A percentile compares a stretch with the other conserved stretches of the same genome.
These are phyloP conservation scores for Starmera quercuum DNA, from an alignment of 805 yeast genomes.

Conservation along the genomic window DNA sequence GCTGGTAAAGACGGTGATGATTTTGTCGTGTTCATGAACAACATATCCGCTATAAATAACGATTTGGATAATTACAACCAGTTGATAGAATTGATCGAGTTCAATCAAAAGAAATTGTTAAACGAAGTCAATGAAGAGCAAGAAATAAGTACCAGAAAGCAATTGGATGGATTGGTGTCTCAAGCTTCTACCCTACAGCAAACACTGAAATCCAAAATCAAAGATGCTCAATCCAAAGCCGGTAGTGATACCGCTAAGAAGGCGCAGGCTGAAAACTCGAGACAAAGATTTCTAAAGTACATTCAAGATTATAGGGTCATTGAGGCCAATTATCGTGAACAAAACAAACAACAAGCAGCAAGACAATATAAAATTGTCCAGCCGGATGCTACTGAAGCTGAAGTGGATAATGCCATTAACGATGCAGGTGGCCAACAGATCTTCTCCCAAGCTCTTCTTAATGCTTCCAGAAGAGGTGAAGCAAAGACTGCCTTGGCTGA, in stretches of 20 bases:
- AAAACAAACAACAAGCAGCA: conserved; percentile 80
- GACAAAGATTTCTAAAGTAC: conserved; percentile 75
- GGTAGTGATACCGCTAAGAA: conserved; percentile 70
- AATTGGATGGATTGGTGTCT: conserved; percentile 67
- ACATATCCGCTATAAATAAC: conserved; percentile 59
- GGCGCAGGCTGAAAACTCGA: conserved; percentile 84
- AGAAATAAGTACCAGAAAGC: conserved; percentile 60
- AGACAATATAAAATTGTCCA: conserved; percentile 88
- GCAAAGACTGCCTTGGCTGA: conserved; percentile 93
- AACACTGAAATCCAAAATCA: conserved; percentile 67
- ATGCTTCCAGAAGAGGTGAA: conserved; percentile 86
- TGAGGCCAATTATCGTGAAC: conserved; percentile 80
- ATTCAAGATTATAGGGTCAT: conserved; percentile 83
- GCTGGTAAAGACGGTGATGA: conserved; percentile 29
- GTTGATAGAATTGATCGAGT: conserved; percentile 60
- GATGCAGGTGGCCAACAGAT: conserved; percentile 85
- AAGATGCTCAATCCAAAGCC: conserved; percentile 64
- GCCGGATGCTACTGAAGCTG: conserved; percentile 78
- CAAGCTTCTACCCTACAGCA: conserved; percentile 77
- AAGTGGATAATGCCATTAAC: conserved; percentile 78
- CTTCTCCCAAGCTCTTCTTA: conserved; percentile 86
- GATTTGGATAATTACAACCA: conserved; percentile 65
- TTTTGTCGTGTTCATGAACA: conserved; percentile 60
- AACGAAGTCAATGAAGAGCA: conserved; percentile 68
- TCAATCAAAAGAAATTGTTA: conserved; percentile 61